Evolutionary conservation across 2,329 filamentous ascomycete genomes (phyloP), one percentile per base, ranked within the genome.

Genomic region (Colletotrichum falcatum): DNA sequence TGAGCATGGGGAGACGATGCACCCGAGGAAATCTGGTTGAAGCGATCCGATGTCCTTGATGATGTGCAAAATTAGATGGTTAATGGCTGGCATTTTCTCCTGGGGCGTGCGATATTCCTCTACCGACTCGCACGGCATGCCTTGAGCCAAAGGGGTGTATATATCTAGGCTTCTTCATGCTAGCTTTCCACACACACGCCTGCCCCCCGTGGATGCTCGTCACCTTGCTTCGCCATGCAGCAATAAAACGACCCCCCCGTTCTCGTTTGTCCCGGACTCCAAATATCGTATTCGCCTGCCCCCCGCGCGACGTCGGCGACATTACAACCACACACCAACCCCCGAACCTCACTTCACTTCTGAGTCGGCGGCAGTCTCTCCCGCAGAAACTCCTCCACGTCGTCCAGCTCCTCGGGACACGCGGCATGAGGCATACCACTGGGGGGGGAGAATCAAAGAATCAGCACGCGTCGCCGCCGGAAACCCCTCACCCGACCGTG

Each of bases 391-490:
- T 76, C 79, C 81, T 96, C 94, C 23, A 98, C 84, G 75, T 97
- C 92, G 72, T 96, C 89, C 65, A 98, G 89, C 83, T 98, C 95
- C 72, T 92, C 84, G 6, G 90, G 85, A 74, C 90, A 91, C 2
- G 94, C 94, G 6, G 90, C 92, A 79, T 98, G 95, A 18, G 85
- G 85, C 78, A 98, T 87, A 14, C 88, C 87, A 69, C 91, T 93
- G 59, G 14, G 14, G 39, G n/a, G n/a, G n/a, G n/a, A n/a, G n/a
- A n/a, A 49, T 18, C 53, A 23, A 58, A 61, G 61, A 28, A 51
- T 61, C n/a, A 60, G n/a, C 64, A n/a, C 18, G 26, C 37, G 53
- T 16, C 16, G 8, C 28, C n/a, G 23, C 12, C 26, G 20, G 3
- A 8, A n/a, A n/a, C n/a, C n/a, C 7, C 2, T n/a, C n/a, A n/a